Evolutionary conservation across 2,329 filamentous ascomycete species (phyloP).

Genomic region (Coniella lustricola): DNA sequence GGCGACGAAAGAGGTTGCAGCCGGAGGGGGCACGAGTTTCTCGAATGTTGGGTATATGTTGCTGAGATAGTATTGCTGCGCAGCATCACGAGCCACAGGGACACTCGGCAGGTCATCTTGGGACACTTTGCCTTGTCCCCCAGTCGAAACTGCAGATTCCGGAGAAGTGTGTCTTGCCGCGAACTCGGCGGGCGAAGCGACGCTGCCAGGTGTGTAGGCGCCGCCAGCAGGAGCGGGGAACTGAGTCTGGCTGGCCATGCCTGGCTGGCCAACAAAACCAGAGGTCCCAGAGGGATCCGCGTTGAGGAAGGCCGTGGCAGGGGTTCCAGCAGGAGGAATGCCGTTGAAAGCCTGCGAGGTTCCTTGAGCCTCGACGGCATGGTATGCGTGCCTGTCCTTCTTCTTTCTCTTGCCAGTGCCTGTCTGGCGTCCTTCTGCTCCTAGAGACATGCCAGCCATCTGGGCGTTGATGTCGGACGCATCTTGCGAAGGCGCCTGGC

Average conservation of each 20-base stretch:
- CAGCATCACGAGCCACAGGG: slow-evolving; percentile 72
- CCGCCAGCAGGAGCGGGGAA: slow-evolving; percentile 54
- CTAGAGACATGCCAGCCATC: slow-evolving; percentile 70
- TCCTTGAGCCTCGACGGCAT: slow-evolving; percentile 68
- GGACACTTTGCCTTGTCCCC: slow-evolving; percentile 70
- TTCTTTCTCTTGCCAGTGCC: slow-evolving; percentile 64
- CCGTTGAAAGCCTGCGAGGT: slow-evolving; percentile 65
- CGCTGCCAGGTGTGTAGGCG: slow-evolving; percentile 39
- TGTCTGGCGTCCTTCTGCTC: slow-evolving; percentile 41
- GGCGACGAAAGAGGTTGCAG: slow-evolving; percentile 83
- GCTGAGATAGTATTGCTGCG: slow-evolving; percentile 76
- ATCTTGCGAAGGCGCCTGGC: slow-evolving; percentile 17
- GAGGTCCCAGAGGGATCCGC: slow-evolving; percentile 38
- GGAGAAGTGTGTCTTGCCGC: slow-evolving; percentile 34
- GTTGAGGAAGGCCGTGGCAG: slow-evolving; percentile 53
- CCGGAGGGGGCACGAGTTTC: slow-evolving; percentile 82
- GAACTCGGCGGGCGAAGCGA: slow-evolving; percentile 38
- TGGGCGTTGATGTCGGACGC: slow-evolving; percentile 55
- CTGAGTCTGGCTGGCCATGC: slow-evolving; percentile 32
- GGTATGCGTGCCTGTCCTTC: slow-evolving; percentile 91
- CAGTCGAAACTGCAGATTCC: slow-evolving; percentile 46
- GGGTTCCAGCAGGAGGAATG: slow-evolving; percentile 51
- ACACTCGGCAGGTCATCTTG: slow-evolving; percentile 91
- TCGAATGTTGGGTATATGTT: slow-evolving; percentile 95
- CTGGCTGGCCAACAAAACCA: slow-evolving; percentile 36